Evolutionary conservation across 2,329 filamentous ascomycete species (phyloP).

Genomic region (Penicillium sp.): DNA sequence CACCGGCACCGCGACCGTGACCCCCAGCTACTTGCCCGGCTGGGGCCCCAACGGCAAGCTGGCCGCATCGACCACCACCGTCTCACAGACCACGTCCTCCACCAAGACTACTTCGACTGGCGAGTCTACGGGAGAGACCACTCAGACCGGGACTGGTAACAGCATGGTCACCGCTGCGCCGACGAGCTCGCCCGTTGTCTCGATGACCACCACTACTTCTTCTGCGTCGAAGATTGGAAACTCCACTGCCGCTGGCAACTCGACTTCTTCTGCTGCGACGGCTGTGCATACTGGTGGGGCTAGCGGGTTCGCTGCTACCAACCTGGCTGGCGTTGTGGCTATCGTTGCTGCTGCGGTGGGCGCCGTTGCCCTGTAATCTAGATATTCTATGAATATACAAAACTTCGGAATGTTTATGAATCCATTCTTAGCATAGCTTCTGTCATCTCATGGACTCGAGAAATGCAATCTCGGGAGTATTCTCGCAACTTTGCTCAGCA

Average conservation of each 20-base stretch:
- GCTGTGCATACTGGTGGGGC: conserved; percentile 13
- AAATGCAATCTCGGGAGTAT: no score
- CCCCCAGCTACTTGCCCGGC: conserved; percentile 25
- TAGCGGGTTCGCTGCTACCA: conserved; percentile 6
- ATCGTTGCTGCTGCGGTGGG: conserved; percentile 15
- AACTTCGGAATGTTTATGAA: no score
- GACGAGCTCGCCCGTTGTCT: conserved; percentile 6
- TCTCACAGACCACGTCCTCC: conserved; percentile 12
- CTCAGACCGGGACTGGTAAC: background rate
- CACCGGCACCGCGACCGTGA: conserved; percentile 26
- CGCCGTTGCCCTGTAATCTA: conserved; percentile 15
- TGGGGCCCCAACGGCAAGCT: conserved; percentile 25
- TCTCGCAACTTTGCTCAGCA: no score
- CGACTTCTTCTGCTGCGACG: conserved; percentile 10
- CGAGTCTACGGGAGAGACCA: background rate
- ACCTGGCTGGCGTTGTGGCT: conserved; percentile 15
- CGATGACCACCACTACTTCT: conserved; percentile 13
- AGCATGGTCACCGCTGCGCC: conserved; percentile 15
- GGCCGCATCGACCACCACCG: conserved; percentile 16
- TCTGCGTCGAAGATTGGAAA: background rate
- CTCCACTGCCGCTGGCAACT: conserved; percentile 8
- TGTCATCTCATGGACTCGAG: no score
- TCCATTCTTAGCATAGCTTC: no score
- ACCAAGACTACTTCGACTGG: background rate
- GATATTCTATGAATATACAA: background rate